Base-by-base conservation (phyloP, 2,329 filamentous ascomycete species). In the Colletotrichum chlorophyti region DNA sequence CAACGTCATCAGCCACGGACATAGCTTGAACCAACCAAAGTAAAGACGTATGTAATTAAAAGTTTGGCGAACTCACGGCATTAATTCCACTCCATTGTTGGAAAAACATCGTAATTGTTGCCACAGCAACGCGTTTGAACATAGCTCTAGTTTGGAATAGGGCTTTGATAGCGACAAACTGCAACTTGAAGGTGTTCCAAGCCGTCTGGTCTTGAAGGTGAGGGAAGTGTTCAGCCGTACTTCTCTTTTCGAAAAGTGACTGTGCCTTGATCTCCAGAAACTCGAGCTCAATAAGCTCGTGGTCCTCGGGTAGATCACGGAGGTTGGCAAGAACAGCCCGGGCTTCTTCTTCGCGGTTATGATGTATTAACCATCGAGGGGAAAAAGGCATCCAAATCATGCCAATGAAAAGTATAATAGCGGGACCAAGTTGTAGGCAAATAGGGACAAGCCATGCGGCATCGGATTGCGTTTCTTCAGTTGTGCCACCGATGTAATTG, bases 231-330 rank as follows among this genome's bases (percentile, higher is more conserved):
- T 89, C 86, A 0, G 83, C 82, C 9, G 88, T 79, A 1, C 84
- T 85, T 29, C 86, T 83, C 74, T 93, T 91, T 72, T 94, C 90
- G 64, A 94, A 95, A 15, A 90, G 71, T 0, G 86, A 88, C 70
- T 92, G 88, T 0, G 90, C 89, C 70, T 91, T 91, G 74, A 94
- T 93, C 69, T 94, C 91, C n/a, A 92, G 82, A 68, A 89, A 92
- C 66, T 94, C 91, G 1, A 92, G 79, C 63, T 89, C 83, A 32
- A 93, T 83, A 0, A 91, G 80, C 54, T 91, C 86, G 66, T 92
- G 82, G 62, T 89, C 82, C 14, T 75, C 68, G 0, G 83, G 70
- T 0, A 91, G 80, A 6, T 79, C 80, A 21, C 91, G 85, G 3
- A 94, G 83, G 46, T 70, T 78, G 0, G 89, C 84, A 1, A 94